phyloP scores from a whole-genome alignment of 2,329 filamentous ascomycete genomes.

The Dothistroma septosporum region DNA sequence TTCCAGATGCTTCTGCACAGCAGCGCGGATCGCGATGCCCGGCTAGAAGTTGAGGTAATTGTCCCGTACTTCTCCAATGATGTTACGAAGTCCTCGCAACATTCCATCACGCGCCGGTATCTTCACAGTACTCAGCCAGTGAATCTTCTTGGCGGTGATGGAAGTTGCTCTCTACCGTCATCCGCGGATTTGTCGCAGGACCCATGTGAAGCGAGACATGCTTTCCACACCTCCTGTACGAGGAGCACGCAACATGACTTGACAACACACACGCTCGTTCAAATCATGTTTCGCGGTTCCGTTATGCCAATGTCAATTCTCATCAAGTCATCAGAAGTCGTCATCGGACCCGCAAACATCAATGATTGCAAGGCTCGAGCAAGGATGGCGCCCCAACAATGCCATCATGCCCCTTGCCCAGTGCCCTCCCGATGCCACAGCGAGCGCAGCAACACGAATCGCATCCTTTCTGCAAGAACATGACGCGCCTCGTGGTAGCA shows the following conservation, averaged over 20 bases:
- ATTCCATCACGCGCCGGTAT: constrained; percentile 37
- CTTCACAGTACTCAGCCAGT: constrained; percentile 41
- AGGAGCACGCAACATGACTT: neutral
- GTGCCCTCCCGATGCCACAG: neutral
- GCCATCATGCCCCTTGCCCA: neutral
- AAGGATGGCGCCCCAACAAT: neutral
- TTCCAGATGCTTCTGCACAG: constrained; percentile 41
- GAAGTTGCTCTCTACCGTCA: constrained; percentile 49
- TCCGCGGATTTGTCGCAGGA: constrained; percentile 37
- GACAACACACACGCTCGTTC: neutral
- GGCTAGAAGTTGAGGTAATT: constrained; percentile 47
- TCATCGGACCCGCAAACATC: no score
- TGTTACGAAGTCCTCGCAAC: constrained; percentile 45
- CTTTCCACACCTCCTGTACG: no score
- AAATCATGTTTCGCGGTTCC: neutral
- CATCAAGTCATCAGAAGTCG: no score
- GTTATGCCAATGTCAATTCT: no score
- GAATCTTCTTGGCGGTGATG: constrained; percentile 53
- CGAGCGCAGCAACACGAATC: neutral
- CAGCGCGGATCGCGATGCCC: constrained; percentile 47
- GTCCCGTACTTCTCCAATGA: constrained; percentile 48
- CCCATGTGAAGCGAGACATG: constrained; percentile 48
- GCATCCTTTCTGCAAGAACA: neutral
- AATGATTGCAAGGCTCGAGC: no score
- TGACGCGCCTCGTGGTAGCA: neutral